Percentiles rank a stretch among this genome's conserved stretches.
Evolutionary conservation across 1,284 basidiomycete genomes (phyloP).

Genomic region (Exobasidium cylindrosporum): DNA sequence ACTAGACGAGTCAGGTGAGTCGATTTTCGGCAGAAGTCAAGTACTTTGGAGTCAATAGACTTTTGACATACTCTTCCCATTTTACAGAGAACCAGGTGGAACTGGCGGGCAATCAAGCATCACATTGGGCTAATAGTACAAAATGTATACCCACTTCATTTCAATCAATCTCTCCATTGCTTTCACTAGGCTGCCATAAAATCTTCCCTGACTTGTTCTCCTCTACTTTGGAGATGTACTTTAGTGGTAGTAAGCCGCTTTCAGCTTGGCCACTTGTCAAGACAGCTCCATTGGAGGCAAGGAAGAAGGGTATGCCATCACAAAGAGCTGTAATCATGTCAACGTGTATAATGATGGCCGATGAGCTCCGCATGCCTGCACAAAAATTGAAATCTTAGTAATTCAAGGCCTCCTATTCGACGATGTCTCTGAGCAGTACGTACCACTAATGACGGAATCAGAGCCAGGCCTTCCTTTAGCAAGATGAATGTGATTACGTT

Average conservation of each 20-base stretch:
- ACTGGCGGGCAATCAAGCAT: constrained; percentile 41
- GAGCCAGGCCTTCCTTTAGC: constrained; percentile 66
- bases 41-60: neutral
- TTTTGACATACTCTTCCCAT: neutral
- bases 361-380: constrained; percentile 72
- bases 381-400: neutral
- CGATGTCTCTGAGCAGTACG: constrained; percentile 44
- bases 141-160: constrained; percentile 1
- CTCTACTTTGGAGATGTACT: constrained; percentile 32
- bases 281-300: constrained; percentile 79
- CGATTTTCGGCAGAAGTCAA: neutral
- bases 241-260: constrained; percentile 21
- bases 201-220: constrained; percentile 23
- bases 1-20: constrained; percentile 35
- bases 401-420: neutral
- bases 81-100: constrained; percentile 29
- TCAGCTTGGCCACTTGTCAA: constrained; percentile 66
- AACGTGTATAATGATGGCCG: constrained; percentile 72
- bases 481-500: constrained; percentile 80
- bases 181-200: constrained; percentile 35
- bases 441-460: constrained; percentile 70
- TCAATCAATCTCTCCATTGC: neutral
- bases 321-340: constrained; percentile 69
- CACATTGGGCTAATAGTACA: constrained; percentile 4
- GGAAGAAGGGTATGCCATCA: constrained; percentile 68